Conservation (phyloP, 345 rosid species). For the Pistacia integerrima region DNA sequence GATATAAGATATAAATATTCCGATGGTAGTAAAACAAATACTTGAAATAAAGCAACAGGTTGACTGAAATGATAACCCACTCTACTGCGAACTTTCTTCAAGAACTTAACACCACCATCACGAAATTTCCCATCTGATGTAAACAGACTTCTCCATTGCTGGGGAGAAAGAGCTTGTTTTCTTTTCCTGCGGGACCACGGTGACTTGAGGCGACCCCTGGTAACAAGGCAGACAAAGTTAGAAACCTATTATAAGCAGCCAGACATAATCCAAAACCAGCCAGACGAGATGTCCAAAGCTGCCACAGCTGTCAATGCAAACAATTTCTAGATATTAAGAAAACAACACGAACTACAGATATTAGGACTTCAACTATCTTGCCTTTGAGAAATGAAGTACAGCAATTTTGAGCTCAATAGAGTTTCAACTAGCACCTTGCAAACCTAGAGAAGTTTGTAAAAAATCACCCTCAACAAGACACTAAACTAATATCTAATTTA, state of each 20-base stretch:
- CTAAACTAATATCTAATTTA: neutral
- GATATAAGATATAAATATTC: slow-evolving; percentile 19
- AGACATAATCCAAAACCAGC: neutral
- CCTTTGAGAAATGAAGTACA: neutral
- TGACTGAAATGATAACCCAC: slow-evolving; percentile 51
- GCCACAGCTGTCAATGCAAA: neutral
- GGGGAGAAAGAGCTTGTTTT: slow-evolving; percentile 67
- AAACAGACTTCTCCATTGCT: slow-evolving; percentile 76
- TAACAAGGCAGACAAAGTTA: slow-evolving; percentile 14
- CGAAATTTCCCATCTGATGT: slow-evolving; percentile 71
- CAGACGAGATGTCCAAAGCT: neutral
- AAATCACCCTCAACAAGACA: neutral
- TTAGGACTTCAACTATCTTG: neutral
- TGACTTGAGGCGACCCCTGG: slow-evolving; percentile 73
- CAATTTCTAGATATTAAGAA: neutral
- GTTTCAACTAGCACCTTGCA: neutral
- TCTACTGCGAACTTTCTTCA: slow-evolving; percentile 89
- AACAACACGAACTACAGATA: neutral
- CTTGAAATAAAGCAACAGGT: slow-evolving; percentile 7
- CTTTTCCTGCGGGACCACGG: slow-evolving; percentile 89
- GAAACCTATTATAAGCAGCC: neutral
- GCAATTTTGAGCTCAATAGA: neutral
- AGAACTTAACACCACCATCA: slow-evolving; percentile 72
- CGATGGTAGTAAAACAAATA: slow-evolving; percentile 10
- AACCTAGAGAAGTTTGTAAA: neutral